phyloP scores from a whole-genome alignment of 352 stramenopile species.

The Phytophthora brassicae region DNA sequence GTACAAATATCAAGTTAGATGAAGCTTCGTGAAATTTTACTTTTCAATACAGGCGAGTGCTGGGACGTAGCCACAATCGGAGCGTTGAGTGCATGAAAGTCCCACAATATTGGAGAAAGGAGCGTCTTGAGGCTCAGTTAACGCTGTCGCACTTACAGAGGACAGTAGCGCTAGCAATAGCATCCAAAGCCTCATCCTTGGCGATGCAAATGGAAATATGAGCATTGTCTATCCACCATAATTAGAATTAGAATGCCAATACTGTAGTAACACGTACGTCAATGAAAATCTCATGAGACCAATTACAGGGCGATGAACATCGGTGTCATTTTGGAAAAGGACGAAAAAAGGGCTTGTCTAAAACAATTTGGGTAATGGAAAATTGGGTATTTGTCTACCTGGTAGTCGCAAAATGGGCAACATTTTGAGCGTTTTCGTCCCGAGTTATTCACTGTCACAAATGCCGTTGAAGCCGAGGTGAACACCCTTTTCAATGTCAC shows the following conservation, averaged over 20 bases:
- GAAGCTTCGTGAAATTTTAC: too few species aligned
- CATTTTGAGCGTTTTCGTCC: too few species aligned
- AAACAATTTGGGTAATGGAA: too few species aligned
- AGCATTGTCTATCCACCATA: too few species aligned
- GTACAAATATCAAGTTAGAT: too few species aligned
- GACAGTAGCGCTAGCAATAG: not conserved
- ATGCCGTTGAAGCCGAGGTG: conserved; percentile 71
- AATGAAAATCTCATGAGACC: conserved; percentile 12
- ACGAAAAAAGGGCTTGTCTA: too few species aligned
- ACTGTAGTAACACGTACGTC: too few species aligned
- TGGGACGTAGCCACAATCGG: conserved; percentile 74
- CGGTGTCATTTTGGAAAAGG: conserved; percentile 14
- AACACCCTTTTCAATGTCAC: conserved; percentile 57
- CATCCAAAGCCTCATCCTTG: not conserved
- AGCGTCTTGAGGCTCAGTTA: conserved; percentile 2
- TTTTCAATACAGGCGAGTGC: conserved; percentile 65
- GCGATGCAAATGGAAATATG: conserved; percentile 17
- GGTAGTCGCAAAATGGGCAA: too few species aligned
- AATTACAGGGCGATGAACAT: conserved; percentile 3
- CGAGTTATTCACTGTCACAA: conserved; percentile 54
- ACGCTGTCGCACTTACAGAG: not conserved
- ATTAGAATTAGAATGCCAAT: too few species aligned
- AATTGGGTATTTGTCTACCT: too few species aligned
- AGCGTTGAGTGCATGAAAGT: conserved; percentile 42
- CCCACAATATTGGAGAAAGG: conserved; percentile 44